phyloP scores from a whole-genome alignment of 495 filamentous ascomycete species.

The Trichoderma parareesei region DNA sequence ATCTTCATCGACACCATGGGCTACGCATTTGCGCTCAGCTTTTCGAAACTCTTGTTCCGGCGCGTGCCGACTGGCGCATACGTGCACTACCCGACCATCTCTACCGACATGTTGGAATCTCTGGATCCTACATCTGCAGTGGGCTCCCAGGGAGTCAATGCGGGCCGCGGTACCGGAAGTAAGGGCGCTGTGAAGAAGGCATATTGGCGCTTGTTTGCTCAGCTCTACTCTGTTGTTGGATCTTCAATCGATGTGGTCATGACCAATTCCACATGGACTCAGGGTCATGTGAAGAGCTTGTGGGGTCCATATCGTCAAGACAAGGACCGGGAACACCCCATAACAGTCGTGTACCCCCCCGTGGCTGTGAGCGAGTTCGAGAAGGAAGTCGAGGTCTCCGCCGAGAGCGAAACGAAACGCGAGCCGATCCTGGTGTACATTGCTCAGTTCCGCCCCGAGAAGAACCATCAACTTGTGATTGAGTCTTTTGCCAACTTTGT shows the following conservation, averaged over 20 bases:
- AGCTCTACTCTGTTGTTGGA: constrained; percentile 72
- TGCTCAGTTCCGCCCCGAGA: constrained; percentile 94
- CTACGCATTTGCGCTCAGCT: constrained; percentile 81
- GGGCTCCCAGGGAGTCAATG: constrained; percentile 71
- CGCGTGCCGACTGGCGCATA: constrained; percentile 82
- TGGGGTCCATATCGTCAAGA: constrained; percentile 57
- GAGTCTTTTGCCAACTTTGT: constrained; percentile 71
- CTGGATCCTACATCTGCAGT: constrained; percentile 52
- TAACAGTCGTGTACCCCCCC: constrained; percentile 79
- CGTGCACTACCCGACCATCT: constrained; percentile 97
- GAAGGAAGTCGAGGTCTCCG: constrained; percentile 57
- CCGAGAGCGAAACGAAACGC: constrained; percentile 55
- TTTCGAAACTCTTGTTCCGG: constrained; percentile 76
- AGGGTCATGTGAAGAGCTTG: constrained; percentile 67
- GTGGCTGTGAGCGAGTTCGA: constrained; percentile 80
- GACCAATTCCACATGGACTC: constrained; percentile 95
- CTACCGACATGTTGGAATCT: constrained; percentile 90
- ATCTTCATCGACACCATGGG: constrained; percentile 98
- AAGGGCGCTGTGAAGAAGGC: constrained; percentile 58
- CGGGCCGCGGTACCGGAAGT: constrained; percentile 63
- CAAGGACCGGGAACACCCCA: constrained; percentile 33
- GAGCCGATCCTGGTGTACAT: constrained; percentile 77
- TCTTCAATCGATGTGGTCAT: constrained; percentile 81
- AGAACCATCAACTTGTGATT: constrained; percentile 82
- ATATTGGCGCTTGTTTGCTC: constrained; percentile 85